Percentiles rank a stretch among this genome's conserved stretches.
These are phyloP conservation scores for Xylariales sp. DNA, from an alignment of 2,329 filamentous ascomycete genomes.

Conservation along the genomic window DNA sequence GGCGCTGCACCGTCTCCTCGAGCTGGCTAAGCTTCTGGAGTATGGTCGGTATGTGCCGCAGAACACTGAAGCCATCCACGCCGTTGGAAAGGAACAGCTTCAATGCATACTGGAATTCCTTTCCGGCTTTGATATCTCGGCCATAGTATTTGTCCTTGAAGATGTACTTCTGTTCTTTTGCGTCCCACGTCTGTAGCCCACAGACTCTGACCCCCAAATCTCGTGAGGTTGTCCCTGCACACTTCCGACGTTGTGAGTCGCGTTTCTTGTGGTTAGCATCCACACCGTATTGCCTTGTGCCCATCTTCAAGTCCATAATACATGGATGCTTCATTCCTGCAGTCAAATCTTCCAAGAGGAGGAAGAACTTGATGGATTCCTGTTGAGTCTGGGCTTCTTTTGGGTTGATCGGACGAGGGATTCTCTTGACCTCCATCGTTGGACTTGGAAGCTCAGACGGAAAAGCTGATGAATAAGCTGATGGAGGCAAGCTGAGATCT, in stretches of 20 bases:
- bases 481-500: constrained; percentile 17
- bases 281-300: constrained; percentile 91
- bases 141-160: constrained; percentile 99
- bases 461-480: constrained; percentile 29
- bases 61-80: constrained; percentile 71
- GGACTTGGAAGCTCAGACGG: constrained; percentile 35
- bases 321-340: constrained; percentile 95
- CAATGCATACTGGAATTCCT: constrained; percentile 83
- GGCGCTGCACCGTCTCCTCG: constrained; percentile 73
- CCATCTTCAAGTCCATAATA: constrained; percentile 98
- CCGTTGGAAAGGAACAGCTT: constrained; percentile 91
- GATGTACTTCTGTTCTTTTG: constrained; percentile 74
- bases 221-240: constrained; percentile 83
- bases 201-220: constrained; percentile 91
- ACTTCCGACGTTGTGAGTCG: constrained; percentile 88
- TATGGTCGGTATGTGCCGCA: constrained; percentile 82
- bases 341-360: constrained; percentile 90
- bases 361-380: constrained; percentile 76
- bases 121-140: constrained; percentile 77
- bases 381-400: constrained; percentile 67
- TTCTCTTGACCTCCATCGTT: constrained; percentile 33
- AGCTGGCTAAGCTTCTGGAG: constrained; percentile 78
- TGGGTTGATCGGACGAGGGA: constrained; percentile 64
- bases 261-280: constrained; percentile 91
- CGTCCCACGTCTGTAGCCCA: constrained; percentile 95